Base-by-base conservation (phyloP, 2,329 filamentous ascomycete species). In the Epichloe glyceriae region DNA sequence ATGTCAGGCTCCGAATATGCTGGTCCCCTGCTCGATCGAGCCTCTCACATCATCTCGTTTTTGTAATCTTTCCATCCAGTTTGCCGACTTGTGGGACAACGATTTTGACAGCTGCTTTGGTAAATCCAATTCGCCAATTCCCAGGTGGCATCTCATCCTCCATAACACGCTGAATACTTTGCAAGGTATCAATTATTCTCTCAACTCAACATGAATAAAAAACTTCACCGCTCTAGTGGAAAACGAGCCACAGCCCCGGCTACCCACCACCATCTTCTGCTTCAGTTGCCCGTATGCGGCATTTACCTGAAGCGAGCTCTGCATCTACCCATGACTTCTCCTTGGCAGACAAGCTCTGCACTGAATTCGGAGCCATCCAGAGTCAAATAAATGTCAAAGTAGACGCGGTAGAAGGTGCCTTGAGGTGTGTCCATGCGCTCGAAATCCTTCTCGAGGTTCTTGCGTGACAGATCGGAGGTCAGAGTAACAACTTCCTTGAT, bases 401-500 rank as follows among this genome's bases (percentile, higher is more conserved):
- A 85, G 55, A 85, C 82, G 56, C 88, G 83, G 74, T 95, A 95
- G 69, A 95, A 95, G 3, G 88, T 94, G 55, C 93, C 93, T 68
- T 98, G 91, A 5, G 93, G 90, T 1, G 93, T 97, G 67, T 97
- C 93, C 93, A 97, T 97, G 64, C 93, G 83, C 72, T 98, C 93
- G 63, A 98, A 98, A 68, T 98, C 93, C 71, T 96, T 97, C 69
- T 98, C 93, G 12, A 98, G 83, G 66, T 97, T 97, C 78, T 97
- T 98, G 61, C 91, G 85, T 46, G 90, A 96, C 52, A 98, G 77
- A 66, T 98, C 93, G 2, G 91, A 97, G 2, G 93, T 97, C 47
- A 98, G 82, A 1, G 93, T 98, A 57, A 97, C 93, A 52, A 97
- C 89, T 70, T 97, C 93, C 79, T 97, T 97, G 79, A 97, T 97